Evolutionary conservation across 495 filamentous ascomycete genomes (phyloP), one percentile per base, ranked within the genome.

Genomic region (Clohesyomyces aquaticus): DNA sequence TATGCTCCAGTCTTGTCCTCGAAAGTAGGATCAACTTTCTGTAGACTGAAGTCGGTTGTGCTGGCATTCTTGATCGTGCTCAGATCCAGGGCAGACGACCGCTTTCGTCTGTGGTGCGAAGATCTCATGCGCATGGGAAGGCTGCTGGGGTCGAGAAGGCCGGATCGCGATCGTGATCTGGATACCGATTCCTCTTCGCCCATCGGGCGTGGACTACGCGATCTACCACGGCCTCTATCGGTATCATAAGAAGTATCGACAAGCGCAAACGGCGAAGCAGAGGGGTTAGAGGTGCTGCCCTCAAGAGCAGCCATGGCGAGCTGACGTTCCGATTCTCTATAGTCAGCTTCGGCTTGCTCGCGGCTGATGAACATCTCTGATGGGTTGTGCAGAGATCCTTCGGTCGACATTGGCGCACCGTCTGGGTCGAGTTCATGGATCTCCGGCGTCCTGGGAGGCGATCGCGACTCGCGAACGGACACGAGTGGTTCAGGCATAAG

Each of bases 11-110:
- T 82, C 4, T 80, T 77, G 69, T 89, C 86, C 14, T 81, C 87
- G 75, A 89, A 89, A 75, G 82, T 85, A 23, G 85, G 85, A 62
- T 87, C 81, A 16, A 87, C 82, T 61, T 86, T 82, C 63, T 88
- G 85, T 25, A 88, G 78, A 67, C 81, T 77, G 67, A 82, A 83
- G 61, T 89, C 84, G 25, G 83, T 83, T 63, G 82, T 79, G 50
- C 85, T 84, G n/a, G n/a, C n/a, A 14, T 83, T 83, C 14, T 85
- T 78, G 8, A 88, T 80, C 0, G 81, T 43, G 4, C 60, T 52
- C 27, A 82, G 29, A 82, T 78, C 45, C 82, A 79, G 73, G 55
- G 82, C 72, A 69, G 84, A 81, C n/a, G 61, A 53, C 16, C 51
- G 56, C 10, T 28, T 45, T 52, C 45, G 35, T 4, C 47, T 14